These are phyloP conservation scores for Talaromyces trachyspermus DNA, from an alignment of 495 filamentous ascomycete genomes.

Conservation along the genomic window DNA sequence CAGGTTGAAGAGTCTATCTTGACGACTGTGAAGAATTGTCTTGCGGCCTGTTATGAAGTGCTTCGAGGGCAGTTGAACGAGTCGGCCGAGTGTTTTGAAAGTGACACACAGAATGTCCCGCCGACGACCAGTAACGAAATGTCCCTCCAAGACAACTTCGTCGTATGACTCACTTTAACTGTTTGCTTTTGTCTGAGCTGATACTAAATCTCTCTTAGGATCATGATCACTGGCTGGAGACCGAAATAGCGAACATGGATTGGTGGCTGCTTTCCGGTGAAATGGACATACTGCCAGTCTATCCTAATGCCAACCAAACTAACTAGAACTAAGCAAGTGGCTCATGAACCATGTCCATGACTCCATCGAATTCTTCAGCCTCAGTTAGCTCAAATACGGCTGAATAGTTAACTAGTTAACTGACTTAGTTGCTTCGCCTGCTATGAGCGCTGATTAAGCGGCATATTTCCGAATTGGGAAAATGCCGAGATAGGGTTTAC, in stretches of 20 bases:
- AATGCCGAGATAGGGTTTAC: no score
- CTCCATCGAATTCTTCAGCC: no score
- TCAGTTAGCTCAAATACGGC: no score
- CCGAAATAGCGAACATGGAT: not conserved
- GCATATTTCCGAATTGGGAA: no score
- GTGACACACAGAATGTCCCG: not conserved
- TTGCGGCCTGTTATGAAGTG: not conserved
- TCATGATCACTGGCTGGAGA: not conserved
- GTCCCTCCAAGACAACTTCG: not conserved
- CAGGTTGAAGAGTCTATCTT: not conserved
- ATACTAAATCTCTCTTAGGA: not conserved
- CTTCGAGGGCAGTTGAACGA: not conserved
- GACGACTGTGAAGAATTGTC: not conserved
- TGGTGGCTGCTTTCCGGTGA: conserved; percentile 3
- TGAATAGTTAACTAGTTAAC: no score
- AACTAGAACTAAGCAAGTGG: no score
- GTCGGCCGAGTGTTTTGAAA: not conserved
- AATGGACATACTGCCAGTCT: not conserved
- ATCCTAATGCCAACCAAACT: no score
- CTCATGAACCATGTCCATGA: no score
- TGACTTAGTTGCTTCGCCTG: no score
- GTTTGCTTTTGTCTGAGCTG: not conserved
- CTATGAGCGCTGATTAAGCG: no score
- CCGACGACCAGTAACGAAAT: not conserved
- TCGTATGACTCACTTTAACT: not conserved